phyloP scores from a whole-genome alignment of 371 early-diverging fungal species.

The Lichtheimia ornata region DNA sequence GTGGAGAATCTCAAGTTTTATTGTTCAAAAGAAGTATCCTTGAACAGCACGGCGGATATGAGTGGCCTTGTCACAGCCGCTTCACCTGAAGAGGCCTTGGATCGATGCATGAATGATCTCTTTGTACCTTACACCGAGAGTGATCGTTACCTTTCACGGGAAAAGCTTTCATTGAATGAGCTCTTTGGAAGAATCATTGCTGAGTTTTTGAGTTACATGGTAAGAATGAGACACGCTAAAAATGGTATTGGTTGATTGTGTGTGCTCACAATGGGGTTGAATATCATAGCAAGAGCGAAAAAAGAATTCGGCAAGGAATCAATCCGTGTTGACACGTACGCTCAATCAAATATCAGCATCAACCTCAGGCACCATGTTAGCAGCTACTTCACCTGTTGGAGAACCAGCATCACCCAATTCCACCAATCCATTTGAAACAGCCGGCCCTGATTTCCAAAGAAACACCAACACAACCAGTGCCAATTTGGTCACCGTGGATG shows the following conservation, averaged over 20 bases:
- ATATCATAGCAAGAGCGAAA: slow-evolving; percentile 55
- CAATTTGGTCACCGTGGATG: slow-evolving; percentile 35
- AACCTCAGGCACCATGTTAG: slow-evolving; percentile 25
- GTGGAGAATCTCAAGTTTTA: slow-evolving; percentile 72
- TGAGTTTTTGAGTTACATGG: slow-evolving; percentile 46
- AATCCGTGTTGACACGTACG: slow-evolving; percentile 69
- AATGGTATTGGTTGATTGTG: background rate
- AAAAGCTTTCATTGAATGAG: slow-evolving; percentile 65
- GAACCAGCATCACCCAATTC: slow-evolving; percentile 6
- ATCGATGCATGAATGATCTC: slow-evolving; percentile 91
- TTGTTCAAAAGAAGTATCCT: slow-evolving; percentile 57
- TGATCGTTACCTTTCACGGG: slow-evolving; percentile 81
- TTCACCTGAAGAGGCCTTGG: slow-evolving; percentile 65
- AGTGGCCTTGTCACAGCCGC: slow-evolving; percentile 43
- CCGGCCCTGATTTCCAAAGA: background rate
- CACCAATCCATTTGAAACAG: slow-evolving; percentile 20
- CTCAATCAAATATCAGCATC: slow-evolving; percentile 71
- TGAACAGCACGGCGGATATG: slow-evolving; percentile 23
- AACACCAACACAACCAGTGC: slow-evolving; percentile 2
- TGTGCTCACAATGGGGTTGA: background rate
- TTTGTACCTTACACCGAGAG: slow-evolving; percentile 94
- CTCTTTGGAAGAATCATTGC: slow-evolving; percentile 61
- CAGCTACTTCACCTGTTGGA: slow-evolving; percentile 21
- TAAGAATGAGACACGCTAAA: slow-evolving; percentile 12
- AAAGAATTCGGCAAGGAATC: slow-evolving; percentile 59